Base-by-base conservation (phyloP, 768 basidiomycete genomes). In the Russula compacta region DNA sequence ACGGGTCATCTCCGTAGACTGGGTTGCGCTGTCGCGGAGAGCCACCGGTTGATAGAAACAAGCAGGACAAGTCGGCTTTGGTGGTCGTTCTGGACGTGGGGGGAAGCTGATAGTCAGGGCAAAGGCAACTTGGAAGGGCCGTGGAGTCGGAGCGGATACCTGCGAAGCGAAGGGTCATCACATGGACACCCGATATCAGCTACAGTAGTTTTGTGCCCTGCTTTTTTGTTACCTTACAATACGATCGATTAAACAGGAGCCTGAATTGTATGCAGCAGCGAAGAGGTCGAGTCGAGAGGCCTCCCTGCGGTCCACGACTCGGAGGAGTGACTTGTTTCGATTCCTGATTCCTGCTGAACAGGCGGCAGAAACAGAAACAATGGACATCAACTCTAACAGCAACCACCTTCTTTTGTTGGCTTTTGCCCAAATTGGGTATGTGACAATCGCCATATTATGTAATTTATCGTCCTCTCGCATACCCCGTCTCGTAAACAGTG, bases 1-100 rank as follows among this genome's bases (percentile, higher is more conserved):
- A 65, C 74, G 75, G 64, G 79, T 78, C 86, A 82, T 80, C 36
- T 67, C 67, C 53, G 39, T 12, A 43, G 42, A 19, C 6, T 12
- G 43, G 58, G 21, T 52, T 46, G 51, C 29, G 42, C 35, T 17
- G 62, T 54, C 58, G 46, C 47, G 33, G 40, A 44, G 17, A n/a
- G 48, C 48, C 42, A 56, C 53, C 24, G 15, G 21, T 38, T 29
- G 36, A 24, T n/a, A 10, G 15, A 17, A 48, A 39, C 46, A 48
- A 36, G 21, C 36, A 39, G 53, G 53, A 42, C 40, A 33, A 15
- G 53, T 54, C 21, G 39, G 53, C 33, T 4, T 32, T 54, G 53
- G 54, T 46, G 42, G 54, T 46, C 43, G 43, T 46, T 56, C 33
- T 43, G 7, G 43, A 56, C 44, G 44, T 14, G 32, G 14, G n/a